These are phyloP conservation scores for Haplosporangium gracile DNA, from an alignment of 192 early-diverging fungal species.

Conservation along the genomic window DNA sequence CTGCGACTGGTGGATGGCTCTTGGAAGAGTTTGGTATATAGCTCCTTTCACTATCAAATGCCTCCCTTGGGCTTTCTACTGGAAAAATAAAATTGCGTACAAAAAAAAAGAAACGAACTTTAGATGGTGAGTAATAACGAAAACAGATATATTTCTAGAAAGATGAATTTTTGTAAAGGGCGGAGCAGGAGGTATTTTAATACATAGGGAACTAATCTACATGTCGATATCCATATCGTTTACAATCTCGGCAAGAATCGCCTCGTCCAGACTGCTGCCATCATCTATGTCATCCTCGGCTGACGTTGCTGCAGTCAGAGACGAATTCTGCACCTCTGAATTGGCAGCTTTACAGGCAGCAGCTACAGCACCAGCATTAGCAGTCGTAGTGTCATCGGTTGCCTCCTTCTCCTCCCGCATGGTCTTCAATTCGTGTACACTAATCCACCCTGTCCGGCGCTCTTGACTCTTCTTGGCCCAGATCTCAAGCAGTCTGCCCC, in stretches of 20 bases:
- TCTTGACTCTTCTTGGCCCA: slow-evolving; percentile 53
- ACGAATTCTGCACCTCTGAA: not conserved
- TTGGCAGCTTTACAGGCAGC: not conserved
- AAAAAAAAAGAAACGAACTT: too few species aligned
- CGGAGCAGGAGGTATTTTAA: not conserved
- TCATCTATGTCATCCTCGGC: not conserved
- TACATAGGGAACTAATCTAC: not conserved
- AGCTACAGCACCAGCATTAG: not conserved
- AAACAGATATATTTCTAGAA: not conserved
- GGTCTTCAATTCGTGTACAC: slow-evolving; percentile 39
- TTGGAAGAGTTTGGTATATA: not conserved
- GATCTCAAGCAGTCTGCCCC: slow-evolving; percentile 65
- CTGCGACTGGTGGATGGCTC: not conserved
- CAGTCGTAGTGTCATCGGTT: not conserved
- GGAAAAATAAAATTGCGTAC: not conserved
- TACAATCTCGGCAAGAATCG: slow-evolving; percentile 14
- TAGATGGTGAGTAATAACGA: not conserved
- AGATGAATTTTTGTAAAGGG: not conserved
- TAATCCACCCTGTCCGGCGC: slow-evolving; percentile 45
- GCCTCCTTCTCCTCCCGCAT: not conserved
- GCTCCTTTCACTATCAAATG: not conserved
- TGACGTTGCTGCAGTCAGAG: not conserved
- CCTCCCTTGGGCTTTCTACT: not conserved
- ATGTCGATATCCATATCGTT: slow-evolving; percentile 39
- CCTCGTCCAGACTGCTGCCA: slow-evolving; percentile 26